phyloP scores from a whole-genome alignment of 495 filamentous ascomycete species.

The Aspergillus asperescens region DNA sequence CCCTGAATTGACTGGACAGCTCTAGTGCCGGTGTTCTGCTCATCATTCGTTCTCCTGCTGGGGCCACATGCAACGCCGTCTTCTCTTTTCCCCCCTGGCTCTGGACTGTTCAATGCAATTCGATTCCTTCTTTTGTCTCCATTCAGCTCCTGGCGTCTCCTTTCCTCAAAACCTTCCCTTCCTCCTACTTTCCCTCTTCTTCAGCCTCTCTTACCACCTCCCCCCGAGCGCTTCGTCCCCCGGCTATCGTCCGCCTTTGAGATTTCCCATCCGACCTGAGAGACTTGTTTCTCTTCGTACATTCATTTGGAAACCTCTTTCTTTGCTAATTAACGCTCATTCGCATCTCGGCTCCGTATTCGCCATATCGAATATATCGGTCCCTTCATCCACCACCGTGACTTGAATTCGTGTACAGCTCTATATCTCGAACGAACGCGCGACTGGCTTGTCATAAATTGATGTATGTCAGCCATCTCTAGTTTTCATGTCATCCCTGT shows the following conservation, averaged over 20 bases:
- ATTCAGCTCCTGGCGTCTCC: conserved; percentile 4
- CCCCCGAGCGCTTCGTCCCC: conserved; percentile 16
- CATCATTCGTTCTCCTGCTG: conserved; percentile 12
- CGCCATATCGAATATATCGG: not conserved
- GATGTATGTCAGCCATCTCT: conserved; percentile 27
- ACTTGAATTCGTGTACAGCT: conserved; percentile 31
- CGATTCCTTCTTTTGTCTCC: conserved; percentile 1
- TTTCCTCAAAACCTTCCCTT: conserved; percentile 13
- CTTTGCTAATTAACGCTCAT: conserved; percentile 25
- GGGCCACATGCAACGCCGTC: conserved; percentile 8
- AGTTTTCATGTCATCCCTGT: not conserved
- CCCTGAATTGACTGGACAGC: conserved; percentile 7
- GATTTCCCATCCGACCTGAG: conserved; percentile 45
- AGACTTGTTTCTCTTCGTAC: conserved; percentile 42
- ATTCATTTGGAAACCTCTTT: conserved; percentile 37
- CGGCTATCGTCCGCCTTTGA: conserved; percentile 14
- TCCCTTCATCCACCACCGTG: conserved; percentile 3
- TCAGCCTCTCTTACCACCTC: conserved; percentile 20
- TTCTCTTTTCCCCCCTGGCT: conserved; percentile 8
- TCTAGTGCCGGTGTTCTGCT: conserved; percentile 7
- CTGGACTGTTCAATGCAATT: conserved; percentile 1
- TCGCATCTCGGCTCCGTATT: conserved; percentile 14
- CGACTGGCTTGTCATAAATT: conserved; percentile 32
- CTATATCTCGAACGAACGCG: conserved; percentile 23
- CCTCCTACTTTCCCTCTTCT: conserved; percentile 19